Percentiles rank a stretch among this genome's conserved stretches.
Conservation (phyloP, 768 basidiomycete species). For the Solioccasus polychromus region DNA sequence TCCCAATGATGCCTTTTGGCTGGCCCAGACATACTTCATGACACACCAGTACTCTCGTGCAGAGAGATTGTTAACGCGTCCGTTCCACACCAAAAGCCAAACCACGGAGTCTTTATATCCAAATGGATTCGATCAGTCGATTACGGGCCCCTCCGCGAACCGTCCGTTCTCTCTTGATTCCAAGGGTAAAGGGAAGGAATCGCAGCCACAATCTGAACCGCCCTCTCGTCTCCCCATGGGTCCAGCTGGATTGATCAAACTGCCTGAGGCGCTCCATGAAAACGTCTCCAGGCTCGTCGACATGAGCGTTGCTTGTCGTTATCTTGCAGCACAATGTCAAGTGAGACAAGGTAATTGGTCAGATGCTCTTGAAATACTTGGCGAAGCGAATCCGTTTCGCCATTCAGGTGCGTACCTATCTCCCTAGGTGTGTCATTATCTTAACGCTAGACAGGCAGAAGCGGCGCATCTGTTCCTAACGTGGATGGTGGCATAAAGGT, state of each 20-base stretch:
- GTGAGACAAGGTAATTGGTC: conserved; percentile 89
- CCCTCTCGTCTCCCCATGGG: conserved; percentile 67
- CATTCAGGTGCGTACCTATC: conserved; percentile 49
- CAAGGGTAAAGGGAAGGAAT: conserved; percentile 67
- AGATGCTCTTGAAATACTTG: conserved; percentile 89
- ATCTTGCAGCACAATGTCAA: conserved; percentile 94
- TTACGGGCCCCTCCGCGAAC: conserved; percentile 32
- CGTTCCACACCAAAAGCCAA: conserved; percentile 60
- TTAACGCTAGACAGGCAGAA: conserved; percentile 42
- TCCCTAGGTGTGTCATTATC: background rate
- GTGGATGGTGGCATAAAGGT: conserved; percentile 96
- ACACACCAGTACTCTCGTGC: conserved; percentile 94
- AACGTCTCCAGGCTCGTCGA: conserved; percentile 79
- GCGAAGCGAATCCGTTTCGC: conserved; percentile 87
- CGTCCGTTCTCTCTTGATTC: conserved; percentile 38
- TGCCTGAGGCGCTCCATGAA: conserved; percentile 61
- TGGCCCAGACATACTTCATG: conserved; percentile 96
- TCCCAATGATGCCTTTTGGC: conserved; percentile 98
- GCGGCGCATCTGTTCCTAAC: conserved; percentile 72
- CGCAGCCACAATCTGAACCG: conserved; percentile 33
- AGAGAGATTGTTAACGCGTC: conserved; percentile 85
- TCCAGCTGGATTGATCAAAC: conserved; percentile 66
- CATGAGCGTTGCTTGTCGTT: conserved; percentile 93
- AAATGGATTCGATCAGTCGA: conserved; percentile 21
- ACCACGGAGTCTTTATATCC: conserved; percentile 33